Percentiles rank a stretch among this genome's conserved stretches.
These are phyloP conservation scores for Trichoderma endophyticum DNA, from an alignment of 2,329 filamentous ascomycete species.

Conservation along the genomic window DNA sequence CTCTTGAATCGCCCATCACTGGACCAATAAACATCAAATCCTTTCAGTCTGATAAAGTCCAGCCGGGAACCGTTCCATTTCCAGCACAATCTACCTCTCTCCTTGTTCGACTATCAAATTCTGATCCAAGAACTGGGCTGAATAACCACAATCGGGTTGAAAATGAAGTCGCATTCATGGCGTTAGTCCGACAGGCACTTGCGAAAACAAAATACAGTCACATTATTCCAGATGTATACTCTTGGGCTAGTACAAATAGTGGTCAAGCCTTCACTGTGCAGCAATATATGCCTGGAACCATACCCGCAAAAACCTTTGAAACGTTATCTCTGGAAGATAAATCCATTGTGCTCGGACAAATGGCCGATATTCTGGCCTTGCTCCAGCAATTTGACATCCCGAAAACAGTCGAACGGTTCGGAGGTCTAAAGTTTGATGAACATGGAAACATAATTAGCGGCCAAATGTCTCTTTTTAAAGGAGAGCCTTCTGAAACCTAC, in stretches of 20 bases:
- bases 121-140: not conserved
- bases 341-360: not conserved
- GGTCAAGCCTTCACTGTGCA: not conserved
- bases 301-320: not conserved
- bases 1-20: not conserved
- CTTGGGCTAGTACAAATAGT: not conserved
- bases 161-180: not conserved
- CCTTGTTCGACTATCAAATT: not conserved
- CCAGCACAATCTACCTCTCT: not conserved
- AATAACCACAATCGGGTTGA: not conserved
- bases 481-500: not conserved
- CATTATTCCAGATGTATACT: not conserved
- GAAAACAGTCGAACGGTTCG: not conserved
- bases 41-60: not conserved
- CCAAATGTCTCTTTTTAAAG: not conserved
- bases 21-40: not conserved
- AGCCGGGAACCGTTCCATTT: not conserved
- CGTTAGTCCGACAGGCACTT: not conserved
- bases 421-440: not conserved
- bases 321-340: not conserved
- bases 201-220: not conserved
- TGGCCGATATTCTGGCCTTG: not conserved
- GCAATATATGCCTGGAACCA: not conserved
- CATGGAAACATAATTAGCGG: not conserved
- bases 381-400: not conserved